A percentile compares a stretch with the other conserved stretches of the same genome.
Conservation (phyloP, 306 rosid species). For the Acacia acuminata region DNA sequence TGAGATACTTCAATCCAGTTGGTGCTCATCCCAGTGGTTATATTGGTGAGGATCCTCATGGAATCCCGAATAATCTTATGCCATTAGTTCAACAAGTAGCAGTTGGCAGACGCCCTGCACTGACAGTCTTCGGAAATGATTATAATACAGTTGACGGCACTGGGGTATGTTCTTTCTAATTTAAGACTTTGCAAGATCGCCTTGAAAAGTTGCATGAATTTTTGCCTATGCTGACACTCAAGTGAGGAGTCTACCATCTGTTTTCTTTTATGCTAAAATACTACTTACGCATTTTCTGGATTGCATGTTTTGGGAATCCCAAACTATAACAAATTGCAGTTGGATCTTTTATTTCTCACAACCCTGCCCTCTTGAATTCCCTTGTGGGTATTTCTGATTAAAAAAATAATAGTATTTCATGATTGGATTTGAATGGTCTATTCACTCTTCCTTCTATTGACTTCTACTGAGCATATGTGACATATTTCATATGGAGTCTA, state of each 20-base stretch:
- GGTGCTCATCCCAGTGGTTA: conserved; percentile 92
- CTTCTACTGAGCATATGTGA: conserved; percentile 4
- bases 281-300: no score
- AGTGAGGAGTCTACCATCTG: no score
- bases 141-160: conserved; percentile 89
- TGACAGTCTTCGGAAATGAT: conserved; percentile 86
- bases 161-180: conserved; percentile 62
- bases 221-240: no score
- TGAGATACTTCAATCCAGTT: conserved; percentile 95
- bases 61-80: conserved; percentile 96
- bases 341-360: no score
- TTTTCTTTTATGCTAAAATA: no score
- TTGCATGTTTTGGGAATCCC: no score
- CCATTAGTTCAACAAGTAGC: conserved; percentile 99
- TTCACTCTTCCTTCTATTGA: background rate
- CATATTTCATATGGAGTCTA: conserved; percentile 18
- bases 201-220: no score
- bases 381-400: background rate
- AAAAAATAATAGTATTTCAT: background rate
- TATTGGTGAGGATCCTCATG: conserved; percentile 97
- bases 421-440: background rate
- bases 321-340: no score
- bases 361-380: no score
- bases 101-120: conserved; percentile 83
- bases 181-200: no score